Conservation (phyloP, 2,329 filamentous ascomycete species). For the Cercospora citrullina region DNA sequence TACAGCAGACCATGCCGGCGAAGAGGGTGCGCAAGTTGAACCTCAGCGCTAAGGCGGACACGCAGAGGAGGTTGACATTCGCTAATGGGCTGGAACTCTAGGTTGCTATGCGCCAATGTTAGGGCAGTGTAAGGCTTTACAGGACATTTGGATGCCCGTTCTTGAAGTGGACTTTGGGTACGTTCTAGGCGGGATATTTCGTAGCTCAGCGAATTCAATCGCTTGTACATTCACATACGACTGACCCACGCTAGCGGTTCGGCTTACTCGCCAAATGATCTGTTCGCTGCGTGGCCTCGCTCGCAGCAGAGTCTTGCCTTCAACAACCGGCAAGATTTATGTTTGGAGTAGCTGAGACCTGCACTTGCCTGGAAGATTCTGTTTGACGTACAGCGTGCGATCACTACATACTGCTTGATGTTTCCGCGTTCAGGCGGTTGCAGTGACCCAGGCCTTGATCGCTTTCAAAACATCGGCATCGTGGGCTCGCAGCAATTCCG, state of each 20-base stretch:
- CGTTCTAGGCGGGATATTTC: neutral
- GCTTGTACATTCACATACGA: neutral
- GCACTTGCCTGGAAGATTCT: neutral
- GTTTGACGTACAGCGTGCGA: neutral
- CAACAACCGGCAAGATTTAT: neutral
- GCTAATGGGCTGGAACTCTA: constrained; percentile 22
- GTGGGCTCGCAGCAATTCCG: constrained; percentile 69
- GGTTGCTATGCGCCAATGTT: neutral
- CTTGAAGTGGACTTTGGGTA: neutral
- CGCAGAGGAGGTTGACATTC: constrained; percentile 37
- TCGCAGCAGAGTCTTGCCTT: neutral
- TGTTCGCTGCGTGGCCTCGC: neutral
- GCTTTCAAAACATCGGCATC: constrained; percentile 70
- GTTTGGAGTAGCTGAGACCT: neutral
- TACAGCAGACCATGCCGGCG: constrained; percentile 41
- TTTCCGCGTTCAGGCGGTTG: constrained; percentile 10
- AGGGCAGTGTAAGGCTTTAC: neutral
- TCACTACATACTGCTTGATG: neutral
- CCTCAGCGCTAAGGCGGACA: constrained; percentile 28
- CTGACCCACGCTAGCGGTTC: neutral
- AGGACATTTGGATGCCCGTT: neutral
- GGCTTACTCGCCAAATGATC: neutral
- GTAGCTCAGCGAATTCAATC: neutral
- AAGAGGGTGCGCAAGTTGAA: constrained; percentile 39
- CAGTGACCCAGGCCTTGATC: constrained; percentile 57